Evolutionary conservation across 2,329 filamentous ascomycete species (phyloP).

Genomic region (Trichocomaceae sp.): DNA sequence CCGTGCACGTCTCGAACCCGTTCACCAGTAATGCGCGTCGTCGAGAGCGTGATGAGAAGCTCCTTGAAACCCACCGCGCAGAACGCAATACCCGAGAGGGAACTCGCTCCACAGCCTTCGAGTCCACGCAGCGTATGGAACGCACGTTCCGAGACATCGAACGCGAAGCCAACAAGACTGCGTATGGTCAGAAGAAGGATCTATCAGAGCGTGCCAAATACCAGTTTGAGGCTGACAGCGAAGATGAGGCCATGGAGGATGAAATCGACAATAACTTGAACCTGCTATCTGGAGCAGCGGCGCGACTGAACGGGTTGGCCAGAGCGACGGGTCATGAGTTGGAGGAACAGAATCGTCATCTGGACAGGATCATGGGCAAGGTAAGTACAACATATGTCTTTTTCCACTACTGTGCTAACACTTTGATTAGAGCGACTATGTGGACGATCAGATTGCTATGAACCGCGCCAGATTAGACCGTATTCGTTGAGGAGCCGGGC

Average conservation of each 20-base stretch:
- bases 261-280: constrained; percentile 64
- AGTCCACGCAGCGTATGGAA: constrained; percentile 53
- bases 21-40: constrained; percentile 65
- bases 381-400: constrained; percentile 40
- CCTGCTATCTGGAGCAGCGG: constrained; percentile 55
- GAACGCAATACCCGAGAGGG: constrained; percentile 53
- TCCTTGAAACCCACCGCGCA: constrained; percentile 58
- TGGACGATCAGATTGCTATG: constrained; percentile 74
- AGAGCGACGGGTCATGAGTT: constrained; percentile 69
- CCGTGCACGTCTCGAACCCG: constrained; percentile 68
- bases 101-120: constrained; percentile 49
- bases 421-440: constrained; percentile 61
- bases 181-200: constrained; percentile 47
- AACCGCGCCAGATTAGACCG: constrained; percentile 66
- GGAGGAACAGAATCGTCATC: constrained; percentile 67
- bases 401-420: constrained; percentile 18
- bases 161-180: constrained; percentile 42
- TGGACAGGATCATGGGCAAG: constrained; percentile 73
- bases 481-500: constrained; percentile 26
- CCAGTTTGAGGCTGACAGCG: constrained; percentile 69
- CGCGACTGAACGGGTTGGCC: constrained; percentile 66
- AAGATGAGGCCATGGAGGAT: constrained; percentile 62
- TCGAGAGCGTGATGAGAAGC: constrained; percentile 58
- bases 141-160: constrained; percentile 60
- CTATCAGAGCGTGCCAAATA: constrained; percentile 64